phyloP scores from a whole-genome alignment of 257 asterid species.

The Sherardia arvensis region DNA sequence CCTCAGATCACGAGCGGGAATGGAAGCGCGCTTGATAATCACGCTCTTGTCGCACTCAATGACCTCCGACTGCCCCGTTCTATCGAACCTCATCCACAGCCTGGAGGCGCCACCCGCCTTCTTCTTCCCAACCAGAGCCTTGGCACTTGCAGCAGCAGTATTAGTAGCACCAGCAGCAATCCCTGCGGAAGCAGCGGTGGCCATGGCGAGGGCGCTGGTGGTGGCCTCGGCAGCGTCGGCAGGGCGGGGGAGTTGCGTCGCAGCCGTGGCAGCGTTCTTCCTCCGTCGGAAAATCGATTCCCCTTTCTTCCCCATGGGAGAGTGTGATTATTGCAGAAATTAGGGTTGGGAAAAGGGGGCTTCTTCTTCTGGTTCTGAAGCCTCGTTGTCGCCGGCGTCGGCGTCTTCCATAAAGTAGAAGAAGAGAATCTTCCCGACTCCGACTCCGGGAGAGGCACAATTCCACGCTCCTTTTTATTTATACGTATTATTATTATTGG shows the following conservation, averaged over 20 bases:
- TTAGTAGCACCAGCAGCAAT: background rate
- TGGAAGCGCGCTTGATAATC: slow-evolving; percentile 64
- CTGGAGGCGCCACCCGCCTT: slow-evolving; percentile 71
- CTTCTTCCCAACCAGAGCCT: slow-evolving; percentile 29
- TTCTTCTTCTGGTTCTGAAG: background rate
- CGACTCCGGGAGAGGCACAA: background rate
- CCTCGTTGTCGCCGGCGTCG: slow-evolving; percentile 5
- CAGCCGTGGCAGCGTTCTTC: slow-evolving; percentile 38
- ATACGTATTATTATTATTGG: background rate
- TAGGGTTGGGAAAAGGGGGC: background rate
- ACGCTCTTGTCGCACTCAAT: slow-evolving; percentile 82
- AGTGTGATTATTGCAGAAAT: background rate
- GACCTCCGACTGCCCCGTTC: slow-evolving; percentile 77
- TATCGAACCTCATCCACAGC: slow-evolving; percentile 95
- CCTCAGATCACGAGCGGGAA: slow-evolving; percentile 91
- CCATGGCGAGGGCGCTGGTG: slow-evolving; percentile 4
- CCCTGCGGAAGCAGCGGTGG: background rate
- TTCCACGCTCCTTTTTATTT: background rate
- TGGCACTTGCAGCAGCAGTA: background rate
- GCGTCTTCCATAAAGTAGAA: slow-evolving; percentile 2
- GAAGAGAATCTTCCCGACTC: slow-evolving; percentile 2
- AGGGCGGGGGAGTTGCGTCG: slow-evolving; percentile 29
- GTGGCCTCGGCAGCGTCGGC: slow-evolving; percentile 22
- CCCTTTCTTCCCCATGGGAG: slow-evolving; percentile 28
- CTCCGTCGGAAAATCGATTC: slow-evolving; percentile 47